A percentile compares a stretch with the other conserved stretches of the same genome.
Conservation (phyloP, 257 asterid genomes). For the Solanum bulbocastanum region DNA sequence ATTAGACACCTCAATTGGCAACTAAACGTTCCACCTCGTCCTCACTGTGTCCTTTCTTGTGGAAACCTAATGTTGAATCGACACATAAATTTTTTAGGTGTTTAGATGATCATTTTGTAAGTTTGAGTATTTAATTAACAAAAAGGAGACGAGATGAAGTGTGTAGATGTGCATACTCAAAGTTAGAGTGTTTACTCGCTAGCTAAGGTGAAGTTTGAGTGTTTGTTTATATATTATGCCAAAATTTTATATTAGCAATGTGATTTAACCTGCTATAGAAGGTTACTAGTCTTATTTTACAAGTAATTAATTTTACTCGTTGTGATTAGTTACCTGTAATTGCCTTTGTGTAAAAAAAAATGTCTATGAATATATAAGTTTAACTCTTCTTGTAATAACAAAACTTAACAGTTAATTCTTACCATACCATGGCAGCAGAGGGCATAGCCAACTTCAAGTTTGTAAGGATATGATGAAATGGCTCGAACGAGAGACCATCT, state of each 20-base stretch:
- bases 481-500: conserved; percentile 11
- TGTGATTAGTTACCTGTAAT: background rate
- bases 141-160: background rate
- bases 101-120: background rate
- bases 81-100: background rate
- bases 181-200: too few relatives aligned
- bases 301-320: background rate
- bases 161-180: background rate
- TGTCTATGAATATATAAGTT: background rate
- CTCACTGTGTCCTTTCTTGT: background rate
- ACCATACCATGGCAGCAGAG: conserved; percentile 76
- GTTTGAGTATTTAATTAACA: background rate
- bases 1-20: background rate
- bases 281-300: background rate
- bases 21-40: background rate
- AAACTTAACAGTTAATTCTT: conserved; percentile 6
- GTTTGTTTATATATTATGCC: background rate
- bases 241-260: background rate
- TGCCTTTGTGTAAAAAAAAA: background rate
- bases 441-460: conserved; percentile 50
- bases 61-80: background rate
- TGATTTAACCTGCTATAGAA: background rate
- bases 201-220: background rate
- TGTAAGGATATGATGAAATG: conserved; percentile 3
- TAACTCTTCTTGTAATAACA: background rate